Base-by-base conservation (phyloP, 257 asterid species). In the Petunia secreta region DNA sequence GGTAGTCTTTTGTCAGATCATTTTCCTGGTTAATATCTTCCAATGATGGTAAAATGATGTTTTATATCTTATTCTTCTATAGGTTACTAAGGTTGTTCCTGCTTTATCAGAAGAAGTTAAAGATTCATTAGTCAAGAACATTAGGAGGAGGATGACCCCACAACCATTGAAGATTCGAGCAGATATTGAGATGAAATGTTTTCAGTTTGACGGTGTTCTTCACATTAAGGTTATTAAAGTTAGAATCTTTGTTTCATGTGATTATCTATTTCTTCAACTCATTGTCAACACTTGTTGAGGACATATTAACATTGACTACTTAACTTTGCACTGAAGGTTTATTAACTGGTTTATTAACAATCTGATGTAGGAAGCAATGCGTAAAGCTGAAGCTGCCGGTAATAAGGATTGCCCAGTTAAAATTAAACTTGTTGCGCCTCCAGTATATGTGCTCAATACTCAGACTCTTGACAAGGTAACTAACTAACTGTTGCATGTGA, bases 381-480 rank as follows among this genome's bases (percentile, higher is more conserved):
- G 97, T 52, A 94, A 91, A 90, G 98, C 98, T 82, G 98, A 94
- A 90, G 98, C 97, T 83, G 97, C 95, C 74, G 98, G 98, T 41
- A 94, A 93, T 84, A 77, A 88, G 43, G 98, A 91, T 83, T 94
- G 98, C 87, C 98, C 97, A 0, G 97, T 94, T 75, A 94, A 93
- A 88, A 91, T 92, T 82, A 93, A 92, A 87, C 99, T 93, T 57
- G 97, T 95, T 83, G 95, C 97, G 66, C 93, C 98, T 84, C 99
- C 98, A 37, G 91, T 94, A 75, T 92, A 90, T 85, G 98, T 93
- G 73, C 94, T 95, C 25, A 92, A 89, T 80, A 90, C 97, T 41
- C 98, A 93, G 87, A 93, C 98, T 82, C 96, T 93, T 77, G 97
- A 93, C 87, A 91, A 90, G 99, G 97, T 95, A 82, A 68, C 8